Evolutionary conservation across 495 filamentous ascomycete species (phyloP), one percentile per base, ranked within the genome.

Genomic region (Penicillium odoratum): DNA sequence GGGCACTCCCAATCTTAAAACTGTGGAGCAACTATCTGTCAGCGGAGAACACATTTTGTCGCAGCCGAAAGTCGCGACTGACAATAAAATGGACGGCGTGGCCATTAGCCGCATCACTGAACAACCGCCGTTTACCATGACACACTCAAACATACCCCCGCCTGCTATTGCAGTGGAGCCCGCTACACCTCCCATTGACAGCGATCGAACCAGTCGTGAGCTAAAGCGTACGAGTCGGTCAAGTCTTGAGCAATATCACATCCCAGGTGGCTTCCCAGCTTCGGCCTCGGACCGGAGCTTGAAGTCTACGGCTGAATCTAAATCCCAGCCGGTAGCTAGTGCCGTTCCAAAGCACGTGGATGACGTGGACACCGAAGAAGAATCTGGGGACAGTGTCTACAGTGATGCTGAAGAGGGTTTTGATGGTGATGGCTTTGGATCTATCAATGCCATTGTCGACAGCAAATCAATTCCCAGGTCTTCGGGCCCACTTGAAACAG

Each of bases 361-460:
- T 26, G 69, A 64, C 30, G 66, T 65, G 21, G 72, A 76, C 40
- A 71, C 70, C 7, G 78, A 78, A 46, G 78, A 77, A 30, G 83
- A 85, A n/a, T 78, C 76, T 33, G 76, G 77, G 28, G 75, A 79
- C 31, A 93, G 89, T 69, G 81, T 93, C 48, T 97, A 93, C 70
- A 94, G 90, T 64, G 92, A 97, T 78, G 92, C 92, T 3, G 86
- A 86, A 43, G 92, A 96, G 65, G 88, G 91, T 53, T 72, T 89
- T 0, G 85, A 93, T 42, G 86, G 86, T 5, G 85, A 87, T 60
- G 90, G 88, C 0, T 96, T 92, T 70, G 81, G 87, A 48, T 95
- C 90, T 11, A 84, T 97, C 46, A 84, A 96, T 72, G 92, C 92
- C 29, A 87, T 96, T 44, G 79, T 95, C 3, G 86, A 92, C 51